Evolutionary conservation across 2,329 filamentous ascomycete species (phyloP).

Genomic region (Periconia digitata): DNA sequence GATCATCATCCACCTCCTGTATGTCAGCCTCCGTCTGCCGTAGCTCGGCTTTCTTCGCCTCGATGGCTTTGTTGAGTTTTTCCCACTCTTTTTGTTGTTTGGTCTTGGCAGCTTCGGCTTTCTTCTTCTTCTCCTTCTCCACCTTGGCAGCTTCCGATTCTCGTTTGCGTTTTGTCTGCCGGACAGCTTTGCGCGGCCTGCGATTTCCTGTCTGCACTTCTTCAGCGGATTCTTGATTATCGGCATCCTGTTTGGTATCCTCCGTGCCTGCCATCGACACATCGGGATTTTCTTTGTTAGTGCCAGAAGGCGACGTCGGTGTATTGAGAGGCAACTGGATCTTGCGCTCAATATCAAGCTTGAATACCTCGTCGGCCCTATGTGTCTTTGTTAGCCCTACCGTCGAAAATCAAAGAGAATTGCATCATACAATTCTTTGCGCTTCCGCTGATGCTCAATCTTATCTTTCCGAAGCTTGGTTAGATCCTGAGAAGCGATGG

Average conservation of each 20-base stretch:
- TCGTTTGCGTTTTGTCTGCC: slow-evolving; percentile 74
- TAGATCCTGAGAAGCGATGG: slow-evolving; percentile 91
- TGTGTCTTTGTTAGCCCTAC: slow-evolving; percentile 3
- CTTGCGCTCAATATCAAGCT: slow-evolving; percentile 72
- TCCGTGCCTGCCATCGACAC: slow-evolving; percentile 65
- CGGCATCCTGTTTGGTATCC: slow-evolving; percentile 63
- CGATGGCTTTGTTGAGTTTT: slow-evolving; percentile 84
- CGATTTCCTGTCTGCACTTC: slow-evolving; percentile 62
- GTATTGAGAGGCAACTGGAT: slow-evolving; percentile 72
- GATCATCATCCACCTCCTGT: slow-evolving; percentile 80
- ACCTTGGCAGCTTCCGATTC: slow-evolving; percentile 63
- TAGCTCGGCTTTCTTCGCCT: slow-evolving; percentile 80
- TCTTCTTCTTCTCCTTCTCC: slow-evolving; percentile 66
- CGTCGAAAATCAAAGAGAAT: neutral
- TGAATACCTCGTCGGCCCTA: slow-evolving; percentile 70
- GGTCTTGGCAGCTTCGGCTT: slow-evolving; percentile 62
- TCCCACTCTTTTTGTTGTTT: slow-evolving; percentile 83
- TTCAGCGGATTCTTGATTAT: slow-evolving; percentile 65
- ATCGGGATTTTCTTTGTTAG: slow-evolving; percentile 53
- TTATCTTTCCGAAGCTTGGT: slow-evolving; percentile 93
- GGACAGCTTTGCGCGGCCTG: slow-evolving; percentile 50
- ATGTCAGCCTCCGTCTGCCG: slow-evolving; percentile 84
- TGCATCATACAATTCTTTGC: slow-evolving; percentile 60
- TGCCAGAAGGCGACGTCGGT: slow-evolving; percentile 60
- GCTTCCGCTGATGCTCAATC: slow-evolving; percentile 84